Base-by-base conservation (phyloP, 2,329 filamentous ascomycete species). In the Venturia aucupariae region DNA sequence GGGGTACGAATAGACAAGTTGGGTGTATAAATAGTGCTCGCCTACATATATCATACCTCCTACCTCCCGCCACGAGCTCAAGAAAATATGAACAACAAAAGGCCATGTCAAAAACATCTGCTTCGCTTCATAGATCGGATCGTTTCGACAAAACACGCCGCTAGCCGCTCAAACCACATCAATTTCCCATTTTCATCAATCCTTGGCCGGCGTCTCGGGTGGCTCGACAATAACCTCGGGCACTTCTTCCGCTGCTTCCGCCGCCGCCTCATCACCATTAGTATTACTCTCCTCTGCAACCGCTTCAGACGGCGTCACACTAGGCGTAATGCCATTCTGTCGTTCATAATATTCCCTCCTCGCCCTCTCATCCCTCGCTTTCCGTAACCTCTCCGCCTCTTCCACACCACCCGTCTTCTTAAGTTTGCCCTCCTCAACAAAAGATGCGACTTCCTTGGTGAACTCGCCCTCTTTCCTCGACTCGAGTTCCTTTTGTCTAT, bases 381-480 rank as follows among this genome's bases (percentile, higher is more conserved):
- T 88, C 61, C 94, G 83, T 57, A 90, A 81, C 63, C 94, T 84
- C 77, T 99, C 94, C 0, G 92, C 88, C 77, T 99, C 94, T 74
- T 97, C 94, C 61, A 96, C 88, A 0, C 94, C 94, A 48, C 94
- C 94, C 17, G 89, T 92, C 82, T 97, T 97, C 83, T 96, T 97
- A 69, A 99, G 79, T 75, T 90, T 94, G 65, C 91, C 91, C 71
- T 96, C 90, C 68, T 90, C 84, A 1, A 97, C 93, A 72, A 97
- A 99, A 39, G 78, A 83, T 19, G 86, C 84, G 10, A 99, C 83
- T 75, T 99, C 94, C 70, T 90, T 90, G 74, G 90, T 90, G 72
- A 99, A 88, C 38, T 38, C 44, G 42, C 88, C 90, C 32, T 83
- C 83, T 22, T 81, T 82, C 2, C 94, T 84, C 67, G 80, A 87